Percentiles rank a stretch among this genome's conserved stretches.
Evolutionary conservation across 345 rosid genomes (phyloP).

Genomic region (Eucalyptus regnans): DNA sequence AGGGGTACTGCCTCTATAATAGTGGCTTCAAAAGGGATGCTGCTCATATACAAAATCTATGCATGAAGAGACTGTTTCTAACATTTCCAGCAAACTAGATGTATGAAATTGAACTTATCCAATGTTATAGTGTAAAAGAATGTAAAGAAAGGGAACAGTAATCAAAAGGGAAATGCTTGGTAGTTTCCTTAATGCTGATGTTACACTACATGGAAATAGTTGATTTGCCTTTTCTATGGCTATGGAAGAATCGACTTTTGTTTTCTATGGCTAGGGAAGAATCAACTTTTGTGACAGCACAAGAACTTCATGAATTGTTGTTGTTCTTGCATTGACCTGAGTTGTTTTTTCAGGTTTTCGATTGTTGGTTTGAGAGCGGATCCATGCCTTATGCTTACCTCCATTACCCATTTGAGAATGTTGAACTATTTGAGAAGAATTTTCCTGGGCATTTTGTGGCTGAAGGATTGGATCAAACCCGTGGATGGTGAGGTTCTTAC

Average conservation of each 20-base stretch:
- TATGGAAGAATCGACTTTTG: background rate
- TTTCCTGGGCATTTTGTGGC: constrained; percentile 99
- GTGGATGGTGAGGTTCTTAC: constrained; percentile 80
- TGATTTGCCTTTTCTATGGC: background rate
- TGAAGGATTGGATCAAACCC: constrained; percentile 99
- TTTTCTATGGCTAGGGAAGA: background rate
- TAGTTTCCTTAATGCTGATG: background rate
- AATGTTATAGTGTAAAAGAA: background rate
- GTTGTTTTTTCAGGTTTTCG: constrained; percentile 65
- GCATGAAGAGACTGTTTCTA: background rate
- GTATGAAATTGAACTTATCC: background rate
- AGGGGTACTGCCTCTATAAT: background rate
- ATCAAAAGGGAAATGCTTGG: background rate
- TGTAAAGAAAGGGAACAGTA: background rate
- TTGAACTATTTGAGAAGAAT: constrained; percentile 73
- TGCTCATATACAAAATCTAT: background rate
- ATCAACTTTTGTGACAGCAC: background rate
- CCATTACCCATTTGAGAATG: constrained; percentile 97
- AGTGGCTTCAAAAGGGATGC: background rate
- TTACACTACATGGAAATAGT: background rate
- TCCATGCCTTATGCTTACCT: constrained; percentile 99
- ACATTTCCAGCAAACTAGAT: background rate
- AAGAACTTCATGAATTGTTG: background rate
- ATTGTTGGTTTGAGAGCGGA: constrained; percentile 99
- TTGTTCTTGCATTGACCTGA: background rate